phyloP scores from a whole-genome alignment of 1,284 basidiomycete species.

The Termitomyces sp. region DNA sequence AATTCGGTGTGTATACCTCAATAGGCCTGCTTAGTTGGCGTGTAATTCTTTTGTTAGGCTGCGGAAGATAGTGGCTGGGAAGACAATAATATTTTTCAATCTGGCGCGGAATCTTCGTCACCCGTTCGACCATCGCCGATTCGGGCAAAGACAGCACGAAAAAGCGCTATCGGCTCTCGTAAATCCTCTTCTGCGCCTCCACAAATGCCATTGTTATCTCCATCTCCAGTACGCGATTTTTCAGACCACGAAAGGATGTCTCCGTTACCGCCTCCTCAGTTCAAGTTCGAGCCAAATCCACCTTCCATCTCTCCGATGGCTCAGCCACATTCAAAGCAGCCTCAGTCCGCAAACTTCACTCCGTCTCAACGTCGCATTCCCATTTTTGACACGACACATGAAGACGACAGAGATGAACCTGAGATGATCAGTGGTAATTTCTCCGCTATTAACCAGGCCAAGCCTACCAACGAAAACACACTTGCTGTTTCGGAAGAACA shows the following conservation, averaged over 20 bases:
- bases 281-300: constrained; percentile 55
- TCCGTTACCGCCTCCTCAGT: constrained; percentile 35
- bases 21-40: not conserved
- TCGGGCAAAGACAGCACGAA: constrained; percentile 43
- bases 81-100: constrained; percentile 81
- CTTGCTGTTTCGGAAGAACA: constrained; percentile 17
- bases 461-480: constrained; percentile 11
- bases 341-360: constrained; percentile 1
- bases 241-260: constrained; percentile 12
- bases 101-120: constrained; percentile 74
- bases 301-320: constrained; percentile 30
- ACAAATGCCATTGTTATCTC: constrained; percentile 40
- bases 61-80: constrained; percentile 76
- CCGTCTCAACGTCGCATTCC: constrained; percentile 7
- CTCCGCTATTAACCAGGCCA: not conserved
- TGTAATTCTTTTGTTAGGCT: constrained; percentile 17
- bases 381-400: not conserved
- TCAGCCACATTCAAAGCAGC: constrained; percentile 12
- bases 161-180: constrained; percentile 40
- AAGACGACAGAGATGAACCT: constrained; percentile 18
- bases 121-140: constrained; percentile 58
- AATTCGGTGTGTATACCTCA: constrained; percentile 29
- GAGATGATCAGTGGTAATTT: constrained; percentile 8
- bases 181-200: constrained; percentile 73
- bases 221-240: constrained; percentile 20